phyloP scores from a whole-genome alignment of 495 filamentous ascomycete genomes.

The Xylaria grammica region DNA sequence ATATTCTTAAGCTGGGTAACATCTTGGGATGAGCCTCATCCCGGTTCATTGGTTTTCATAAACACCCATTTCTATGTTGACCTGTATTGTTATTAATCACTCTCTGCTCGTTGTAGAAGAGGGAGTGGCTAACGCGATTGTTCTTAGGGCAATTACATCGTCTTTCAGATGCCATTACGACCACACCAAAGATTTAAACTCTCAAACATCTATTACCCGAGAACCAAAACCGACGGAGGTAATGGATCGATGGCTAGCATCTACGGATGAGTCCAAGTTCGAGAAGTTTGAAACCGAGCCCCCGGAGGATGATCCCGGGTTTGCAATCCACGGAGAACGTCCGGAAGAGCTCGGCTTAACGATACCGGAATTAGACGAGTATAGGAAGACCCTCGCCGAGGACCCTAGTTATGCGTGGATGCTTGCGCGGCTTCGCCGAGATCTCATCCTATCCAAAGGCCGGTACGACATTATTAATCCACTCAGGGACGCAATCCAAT shows the following conservation, averaged over 20 bases:
- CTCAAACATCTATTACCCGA: not conserved
- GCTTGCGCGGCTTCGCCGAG: not conserved
- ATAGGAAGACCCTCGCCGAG: constrained; percentile 1
- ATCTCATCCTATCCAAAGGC: not conserved
- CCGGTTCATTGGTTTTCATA: not conserved
- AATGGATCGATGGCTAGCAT: not conserved
- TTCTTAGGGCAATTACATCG: not conserved
- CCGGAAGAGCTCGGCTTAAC: not conserved
- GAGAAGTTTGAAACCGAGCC: not conserved
- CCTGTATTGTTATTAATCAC: not conserved
- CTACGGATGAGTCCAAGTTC: not conserved
- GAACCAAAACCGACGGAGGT: not conserved
- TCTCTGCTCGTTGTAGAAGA: not conserved
- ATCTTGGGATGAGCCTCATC: not conserved
- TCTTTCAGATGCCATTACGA: not conserved
- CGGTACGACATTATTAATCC: not conserved
- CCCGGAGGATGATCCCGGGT: not conserved
- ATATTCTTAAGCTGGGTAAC: not conserved
- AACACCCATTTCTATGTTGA: not conserved
- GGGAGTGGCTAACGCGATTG: not conserved
- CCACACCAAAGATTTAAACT: not conserved
- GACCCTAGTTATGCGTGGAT: constrained; percentile 1
- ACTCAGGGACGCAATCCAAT: constrained; percentile 24
- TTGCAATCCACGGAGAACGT: not conserved
- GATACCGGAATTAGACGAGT: constrained; percentile 8